Evolutionary conservation across 2,329 filamentous ascomycete genomes (phyloP).

Genomic region (Microascus cirrosus): DNA sequence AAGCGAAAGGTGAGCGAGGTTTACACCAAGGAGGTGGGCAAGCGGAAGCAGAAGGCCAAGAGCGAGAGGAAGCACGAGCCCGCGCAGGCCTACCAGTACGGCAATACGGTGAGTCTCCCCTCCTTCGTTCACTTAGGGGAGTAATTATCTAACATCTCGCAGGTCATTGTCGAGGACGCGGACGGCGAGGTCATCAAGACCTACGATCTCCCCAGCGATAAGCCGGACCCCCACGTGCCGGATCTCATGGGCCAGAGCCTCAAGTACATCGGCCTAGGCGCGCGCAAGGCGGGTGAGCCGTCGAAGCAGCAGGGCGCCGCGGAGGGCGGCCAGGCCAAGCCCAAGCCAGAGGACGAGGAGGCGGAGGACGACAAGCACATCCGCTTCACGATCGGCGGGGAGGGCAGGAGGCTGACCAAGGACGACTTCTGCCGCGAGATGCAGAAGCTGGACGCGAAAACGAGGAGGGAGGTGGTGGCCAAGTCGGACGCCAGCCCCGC

Average conservation of each 20-base stretch:
- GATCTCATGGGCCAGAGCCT: slow-evolving; percentile 31
- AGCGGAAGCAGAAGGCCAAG: slow-evolving; percentile 50
- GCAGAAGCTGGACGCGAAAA: slow-evolving; percentile 57
- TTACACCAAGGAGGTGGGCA: slow-evolving; percentile 48
- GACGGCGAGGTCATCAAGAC: slow-evolving; percentile 80
- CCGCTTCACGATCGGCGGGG: slow-evolving; percentile 64
- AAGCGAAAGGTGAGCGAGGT: slow-evolving; percentile 40
- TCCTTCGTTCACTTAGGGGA: neutral
- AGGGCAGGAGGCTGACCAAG: slow-evolving; percentile 68
- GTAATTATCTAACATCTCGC: slow-evolving; percentile 14
- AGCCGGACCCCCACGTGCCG: slow-evolving; percentile 23
- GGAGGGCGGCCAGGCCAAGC: neutral
- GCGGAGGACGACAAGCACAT: slow-evolving; percentile 56
- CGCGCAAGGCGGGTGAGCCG: neutral
- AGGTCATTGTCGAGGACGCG: slow-evolving; percentile 81
- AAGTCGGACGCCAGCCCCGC: slow-evolving; percentile 34
- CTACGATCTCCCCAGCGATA: slow-evolving; percentile 58
- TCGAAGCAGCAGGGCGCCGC: slow-evolving; percentile 4
- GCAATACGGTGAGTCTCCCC: slow-evolving; percentile 52
- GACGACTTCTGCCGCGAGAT: slow-evolving; percentile 69
- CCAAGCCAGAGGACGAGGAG: slow-evolving; percentile 30
- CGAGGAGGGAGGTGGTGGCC: slow-evolving; percentile 42
- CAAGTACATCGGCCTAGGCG: slow-evolving; percentile 41
- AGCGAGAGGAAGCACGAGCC: slow-evolving; percentile 50
- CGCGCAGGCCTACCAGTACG: slow-evolving; percentile 76